Conservation (phyloP, 1,284 basidiomycete genomes). For the Stereum hirsutum region DNA sequence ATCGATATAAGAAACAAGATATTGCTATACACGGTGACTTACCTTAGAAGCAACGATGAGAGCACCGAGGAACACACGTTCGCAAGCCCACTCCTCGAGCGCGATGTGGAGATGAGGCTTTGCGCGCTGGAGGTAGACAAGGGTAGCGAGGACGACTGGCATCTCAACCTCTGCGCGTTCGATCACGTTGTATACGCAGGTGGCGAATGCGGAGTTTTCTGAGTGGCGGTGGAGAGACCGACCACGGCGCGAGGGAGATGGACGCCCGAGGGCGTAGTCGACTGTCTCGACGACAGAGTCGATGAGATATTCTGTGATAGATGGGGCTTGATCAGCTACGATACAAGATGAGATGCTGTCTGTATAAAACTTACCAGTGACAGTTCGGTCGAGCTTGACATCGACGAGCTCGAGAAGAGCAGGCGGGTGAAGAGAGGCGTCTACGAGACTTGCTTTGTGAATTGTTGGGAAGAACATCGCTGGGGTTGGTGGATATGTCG, state of each 20-base stretch:
- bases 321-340: constrained; percentile 6
- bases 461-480: constrained; percentile 25
- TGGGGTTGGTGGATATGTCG: constrained; percentile 9
- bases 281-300: constrained; percentile 61
- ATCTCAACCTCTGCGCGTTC: constrained; percentile 58
- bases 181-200: constrained; percentile 57
- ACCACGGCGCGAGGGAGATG: constrained; percentile 43
- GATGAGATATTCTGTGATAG: constrained; percentile 48
- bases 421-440: constrained; percentile 48
- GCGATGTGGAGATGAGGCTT: constrained; percentile 68
- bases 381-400: constrained; percentile 42
- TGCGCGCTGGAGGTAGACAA: constrained; percentile 64
- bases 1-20: constrained; percentile 9
- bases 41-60: constrained; percentile 69
- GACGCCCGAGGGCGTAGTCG: constrained; percentile 58
- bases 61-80: constrained; percentile 67
- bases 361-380: constrained; percentile 43
- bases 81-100: constrained; percentile 70
- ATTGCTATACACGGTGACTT: constrained; percentile 15
- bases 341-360: constrained; percentile 3
- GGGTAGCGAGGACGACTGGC: constrained; percentile 50
- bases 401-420: constrained; percentile 56
- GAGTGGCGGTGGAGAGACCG: constrained; percentile 35
- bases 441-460: constrained; percentile 55
- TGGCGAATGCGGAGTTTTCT: constrained; percentile 44